phyloP scores from a whole-genome alignment of 306 rosid species.

The Canavalia gladiata region DNA sequence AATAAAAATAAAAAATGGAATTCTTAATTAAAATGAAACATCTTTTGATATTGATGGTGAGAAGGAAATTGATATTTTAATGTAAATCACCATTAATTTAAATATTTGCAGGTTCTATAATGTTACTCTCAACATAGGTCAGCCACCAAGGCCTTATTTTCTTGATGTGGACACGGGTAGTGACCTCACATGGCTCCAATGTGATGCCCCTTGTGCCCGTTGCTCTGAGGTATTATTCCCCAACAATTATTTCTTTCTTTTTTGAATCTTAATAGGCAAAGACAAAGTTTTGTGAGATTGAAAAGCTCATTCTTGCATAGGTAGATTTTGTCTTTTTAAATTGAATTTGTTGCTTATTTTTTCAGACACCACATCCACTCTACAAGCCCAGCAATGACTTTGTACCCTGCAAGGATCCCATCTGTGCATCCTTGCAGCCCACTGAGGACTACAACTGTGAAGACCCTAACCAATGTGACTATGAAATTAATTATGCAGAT shows the following conservation, averaged over 20 bases:
- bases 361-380: conserved; percentile 85
- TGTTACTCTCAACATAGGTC: conserved; percentile 84
- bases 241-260: background rate
- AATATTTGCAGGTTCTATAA: conserved; percentile 74
- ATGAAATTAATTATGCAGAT: conserved; percentile 85
- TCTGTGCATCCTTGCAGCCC: conserved; percentile 73
- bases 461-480: conserved; percentile 81
- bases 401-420: conserved; percentile 77
- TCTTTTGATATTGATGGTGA: background rate
- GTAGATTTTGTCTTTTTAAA: background rate
- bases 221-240: conserved; percentile 76
- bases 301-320: conserved; percentile 9
- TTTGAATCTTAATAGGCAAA: background rate
- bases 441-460: conserved; percentile 63
- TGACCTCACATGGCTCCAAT: conserved; percentile 99
- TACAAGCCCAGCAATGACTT: conserved; percentile 78
- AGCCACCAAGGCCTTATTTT: conserved; percentile 87
- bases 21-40: background rate
- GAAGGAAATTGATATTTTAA: conserved; percentile 22
- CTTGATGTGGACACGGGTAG: conserved; percentile 95
- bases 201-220: conserved; percentile 81
- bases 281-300: conserved; percentile 7
- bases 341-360: conserved; percentile 40
- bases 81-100: background rate
- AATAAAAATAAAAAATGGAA: background rate